Evolutionary conservation across 2,329 filamentous ascomycete genomes (phyloP), one percentile per base, ranked within the genome.

Genomic region (Neurospora crassa): DNA sequence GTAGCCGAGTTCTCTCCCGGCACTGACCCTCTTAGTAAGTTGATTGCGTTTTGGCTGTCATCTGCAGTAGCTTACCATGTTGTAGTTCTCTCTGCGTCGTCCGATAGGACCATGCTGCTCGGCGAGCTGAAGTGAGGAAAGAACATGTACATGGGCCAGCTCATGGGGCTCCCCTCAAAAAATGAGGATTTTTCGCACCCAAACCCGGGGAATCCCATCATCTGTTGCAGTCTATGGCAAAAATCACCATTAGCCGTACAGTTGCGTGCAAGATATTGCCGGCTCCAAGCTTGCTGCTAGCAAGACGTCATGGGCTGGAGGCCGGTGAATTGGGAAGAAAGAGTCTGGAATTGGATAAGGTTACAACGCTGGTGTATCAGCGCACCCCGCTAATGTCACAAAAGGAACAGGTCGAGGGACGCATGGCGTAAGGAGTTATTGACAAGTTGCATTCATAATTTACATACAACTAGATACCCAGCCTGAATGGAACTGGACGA

Each of bases 1-100:
- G 94, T 95, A 79, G 95, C 95, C 70, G 91, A 96, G 76, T 96
- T 99, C 79, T 91, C 93, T 68, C 94, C 95, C 5, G 88, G 88
- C 47, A 89, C 91, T 73, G 94, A 97, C 76, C 93, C 94, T 24
- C 92, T 97, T 73, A 87, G 94, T 97, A 87, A 90, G 93, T 89
- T 47, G 43, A 2, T n/a, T 34, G 12, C 67, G 24, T 24, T 11
- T 16, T 67, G 20, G 40, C 4, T 24, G 37, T 42, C 12, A 1
- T 67, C 18, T 29, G 24, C 53, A 11, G 14, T n/a, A 76, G 70
- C 82, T 86, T 76, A 86, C 78, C 43, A 45, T 67, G 59, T 88
- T 80, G 47, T 75, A 97, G 93, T 97, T 80, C 87, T 97, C 63
- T 96, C 94, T 70, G 93, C 90, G 40, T 97, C 93, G 10, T 96